Evolutionary conservation across 2,329 filamentous ascomycete species (phyloP), one percentile per base, ranked within the genome.

Genomic region (Penicillium brevicompactum): DNA sequence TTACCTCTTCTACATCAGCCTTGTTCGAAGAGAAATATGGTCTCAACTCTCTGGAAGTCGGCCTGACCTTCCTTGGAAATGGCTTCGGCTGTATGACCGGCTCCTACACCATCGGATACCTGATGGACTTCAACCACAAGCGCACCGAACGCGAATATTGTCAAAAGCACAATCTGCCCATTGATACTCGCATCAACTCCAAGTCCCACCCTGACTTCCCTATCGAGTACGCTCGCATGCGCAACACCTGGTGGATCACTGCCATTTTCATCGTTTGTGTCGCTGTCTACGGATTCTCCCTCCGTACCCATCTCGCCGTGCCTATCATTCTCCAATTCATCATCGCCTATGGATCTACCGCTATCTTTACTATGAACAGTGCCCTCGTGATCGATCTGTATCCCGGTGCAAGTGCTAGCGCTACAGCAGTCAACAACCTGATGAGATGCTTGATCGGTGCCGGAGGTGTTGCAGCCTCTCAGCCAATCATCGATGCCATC

Each of bases 1-100:
- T 81, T 5, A 79, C 76, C 2, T 74, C 77, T 1, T 76, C 70
- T 11, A 81, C 78, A 1, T 73, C 76, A 0, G 67, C 68, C 21
- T 53, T 71, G 0, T 65, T 80, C 51, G 67, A 76, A 57, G 58
- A 67, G 0, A 65, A 62, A 7, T 80, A 78, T 47, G 52, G 66
- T 6, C 68, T 81, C 45, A 76, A 69, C 34, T 67, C 73, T 4
- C 51, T 76, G 16, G 58, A 76, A 51, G 62, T 79, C 24, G 78
- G 77, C 3, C 58, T 79, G 2, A 71, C 66, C 7, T 79, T 77
- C 56, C 61, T 79, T 7, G 71, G 74, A 5, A 77, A 76, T 53
- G 75, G 68, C 57, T 67, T 74, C 5, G 75, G 75, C n/a, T 74
- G 72, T 46, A 74, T 80, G 38, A 62, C 71, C 18, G 78, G 76